These are phyloP conservation scores for Blastobotrys capitulatus DNA, from an alignment of 1,139 yeast genomes.

Conservation along the genomic window DNA sequence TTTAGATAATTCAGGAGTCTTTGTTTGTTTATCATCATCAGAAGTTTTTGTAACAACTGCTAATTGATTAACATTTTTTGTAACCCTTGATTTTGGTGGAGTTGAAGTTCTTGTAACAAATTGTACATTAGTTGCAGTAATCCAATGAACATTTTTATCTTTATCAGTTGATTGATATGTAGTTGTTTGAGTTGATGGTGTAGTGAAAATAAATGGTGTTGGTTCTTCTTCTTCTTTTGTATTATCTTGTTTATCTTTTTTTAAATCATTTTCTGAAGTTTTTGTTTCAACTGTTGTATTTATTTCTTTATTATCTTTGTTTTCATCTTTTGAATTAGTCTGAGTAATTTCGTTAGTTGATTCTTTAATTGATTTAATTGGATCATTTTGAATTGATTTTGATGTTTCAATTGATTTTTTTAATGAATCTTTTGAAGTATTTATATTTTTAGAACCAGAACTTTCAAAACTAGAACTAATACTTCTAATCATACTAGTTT, in stretches of 20 bases:
- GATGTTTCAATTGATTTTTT: too few species aligned
- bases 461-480: too few species aligned
- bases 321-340: not conserved
- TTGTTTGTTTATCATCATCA: not conserved
- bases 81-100: slow-evolving; percentile 1
- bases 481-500: too few species aligned
- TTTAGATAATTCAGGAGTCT: not conserved
- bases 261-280: not conserved
- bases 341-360: too few species aligned
- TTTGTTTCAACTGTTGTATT: not conserved
- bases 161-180: slow-evolving; percentile 1
- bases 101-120: slow-evolving; percentile 12
- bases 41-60: not conserved
- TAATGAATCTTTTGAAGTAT: too few species aligned
- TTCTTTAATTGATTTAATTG: too few species aligned
- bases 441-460: too few species aligned
- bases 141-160: slow-evolving; percentile 1
- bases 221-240: slow-evolving; percentile 1
- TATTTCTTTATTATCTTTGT: not conserved
- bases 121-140: slow-evolving; percentile 8
- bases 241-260: not conserved
- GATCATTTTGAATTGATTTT: too few species aligned
- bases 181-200: slow-evolving; percentile 4
- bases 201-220: slow-evolving; percentile 6
- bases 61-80: not conserved